Evolutionary conservation across 1,139 yeast genomes (phyloP).

Genomic region (Kodamaea ohmeri): DNA sequence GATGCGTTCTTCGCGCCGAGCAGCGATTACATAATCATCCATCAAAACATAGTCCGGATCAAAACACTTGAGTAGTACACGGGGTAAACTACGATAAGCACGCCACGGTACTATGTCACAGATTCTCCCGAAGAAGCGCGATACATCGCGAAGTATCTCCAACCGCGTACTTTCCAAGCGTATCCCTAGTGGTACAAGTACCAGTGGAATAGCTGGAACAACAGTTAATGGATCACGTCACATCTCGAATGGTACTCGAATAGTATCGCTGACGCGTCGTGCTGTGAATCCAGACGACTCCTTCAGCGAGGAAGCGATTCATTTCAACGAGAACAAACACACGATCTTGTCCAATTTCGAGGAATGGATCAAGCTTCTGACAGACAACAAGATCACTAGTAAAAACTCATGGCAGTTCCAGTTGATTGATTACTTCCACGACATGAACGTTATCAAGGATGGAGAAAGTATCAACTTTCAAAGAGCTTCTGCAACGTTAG

Average conservation of each 20-base stretch:
- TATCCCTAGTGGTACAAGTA: conserved; percentile 6
- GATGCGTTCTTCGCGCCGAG: too few species aligned
- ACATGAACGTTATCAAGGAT: conserved; percentile 55
- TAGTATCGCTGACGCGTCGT: conserved; percentile 17
- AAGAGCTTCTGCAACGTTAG: conserved; percentile 74
- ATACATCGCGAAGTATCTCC: conserved; percentile 13
- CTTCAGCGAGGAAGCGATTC: conserved; percentile 40
- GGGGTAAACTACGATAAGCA: too few species aligned
- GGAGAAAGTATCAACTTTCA: conserved; percentile 72
- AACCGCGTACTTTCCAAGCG: conserved; percentile 16
- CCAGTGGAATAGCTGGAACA: conserved; percentile 9
- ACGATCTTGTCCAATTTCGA: conserved; percentile 65
- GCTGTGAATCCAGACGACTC: conserved; percentile 17
- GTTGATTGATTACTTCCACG: conserved; percentile 82
- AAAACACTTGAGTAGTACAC: too few species aligned
- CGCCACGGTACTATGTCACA: conserved; percentile 9
- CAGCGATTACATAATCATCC: conserved; percentile 1
- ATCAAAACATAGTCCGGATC: too few species aligned
- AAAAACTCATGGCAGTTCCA: conserved; percentile 81
- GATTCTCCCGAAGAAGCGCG: conserved; percentile 17
- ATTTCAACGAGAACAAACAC: conserved; percentile 44
- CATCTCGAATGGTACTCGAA: conserved; percentile 14
- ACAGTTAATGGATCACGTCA: conserved; percentile 6
- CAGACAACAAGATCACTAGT: conserved; percentile 74
- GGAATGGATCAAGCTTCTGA: conserved; percentile 88